Conservation (phyloP, 2,329 filamentous ascomycete species). For the Calonectria ilicicola region DNA sequence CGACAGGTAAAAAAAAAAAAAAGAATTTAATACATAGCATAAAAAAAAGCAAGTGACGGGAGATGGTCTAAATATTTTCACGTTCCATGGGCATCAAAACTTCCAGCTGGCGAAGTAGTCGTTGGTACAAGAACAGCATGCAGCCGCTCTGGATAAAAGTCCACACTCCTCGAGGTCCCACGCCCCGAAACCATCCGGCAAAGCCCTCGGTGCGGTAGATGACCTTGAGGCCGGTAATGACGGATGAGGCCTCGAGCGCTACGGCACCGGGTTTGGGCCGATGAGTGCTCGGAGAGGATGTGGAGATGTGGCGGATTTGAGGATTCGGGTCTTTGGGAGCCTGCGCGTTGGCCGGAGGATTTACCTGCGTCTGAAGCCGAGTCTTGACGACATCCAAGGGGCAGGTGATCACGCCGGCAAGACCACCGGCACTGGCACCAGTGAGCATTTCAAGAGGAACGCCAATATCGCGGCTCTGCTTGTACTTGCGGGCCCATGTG, state of each 20-base stretch:
- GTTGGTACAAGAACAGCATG: conserved; percentile 97
- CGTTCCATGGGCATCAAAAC: conserved; percentile 51
- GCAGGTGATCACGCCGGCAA: conserved; percentile 94
- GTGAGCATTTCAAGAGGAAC: conserved; percentile 88
- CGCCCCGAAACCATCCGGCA: conserved; percentile 91
- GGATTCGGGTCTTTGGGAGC: conserved; percentile 52
- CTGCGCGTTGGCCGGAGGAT: conserved; percentile 48
- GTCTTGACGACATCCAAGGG: conserved; percentile 98
- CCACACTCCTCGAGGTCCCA: conserved; percentile 94
- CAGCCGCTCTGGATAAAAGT: conserved; percentile 97
- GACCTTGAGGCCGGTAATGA: conserved; percentile 83
- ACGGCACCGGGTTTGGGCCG: conserved; percentile 82
- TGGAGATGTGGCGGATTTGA: conserved; percentile 84
- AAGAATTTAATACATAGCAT: neutral
- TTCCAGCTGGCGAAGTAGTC: conserved; percentile 82
- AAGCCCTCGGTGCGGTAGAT: conserved; percentile 94
- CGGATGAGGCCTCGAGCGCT: conserved; percentile 88
- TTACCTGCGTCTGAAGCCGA: conserved; percentile 90
- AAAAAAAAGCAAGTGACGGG: conserved; percentile 8
- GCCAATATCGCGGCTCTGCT: conserved; percentile 86
- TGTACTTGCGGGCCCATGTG: conserved; percentile 81
- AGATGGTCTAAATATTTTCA: conserved; percentile 38
- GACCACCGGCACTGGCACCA: conserved; percentile 87
- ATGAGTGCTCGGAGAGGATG: conserved; percentile 88
- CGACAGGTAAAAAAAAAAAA: conserved; percentile 6